Evolutionary conservation across 108 stramenopile genomes (phyloP), one percentile per base, ranked within the genome.

Genomic region (Cyclotella atomus): DNA sequence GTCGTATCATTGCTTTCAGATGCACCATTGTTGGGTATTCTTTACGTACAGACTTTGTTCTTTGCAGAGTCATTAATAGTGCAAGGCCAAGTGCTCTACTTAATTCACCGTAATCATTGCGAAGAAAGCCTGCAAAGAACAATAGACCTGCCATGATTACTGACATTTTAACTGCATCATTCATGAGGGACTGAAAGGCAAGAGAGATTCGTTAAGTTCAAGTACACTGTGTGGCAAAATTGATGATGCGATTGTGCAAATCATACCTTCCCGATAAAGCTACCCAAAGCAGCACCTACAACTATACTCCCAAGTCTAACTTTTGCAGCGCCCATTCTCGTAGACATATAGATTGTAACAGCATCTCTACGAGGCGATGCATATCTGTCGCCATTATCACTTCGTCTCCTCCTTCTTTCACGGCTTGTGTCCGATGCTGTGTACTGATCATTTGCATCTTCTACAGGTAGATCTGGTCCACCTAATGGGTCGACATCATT

Each of bases 101-200:
- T n/a, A 89, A 73, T 67, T 92, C 91, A 41, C 94, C 94, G 50
- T 89, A 89, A 45, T 89, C 65, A 41, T 88, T 90, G 25, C 94
- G 85, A 10, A 90, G 73, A 35, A 84, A 82, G 15, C 80, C 79
- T 33, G 83, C 55, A n/a, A 84, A 28, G 6, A 86, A 56, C 30
- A 88, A 65, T 21, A 80, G 38, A 49, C 65, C 17, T 47, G 79
- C 70, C 59, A 76, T 66, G 16, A 75, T 56, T 5, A 68, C 49
- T 20, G 65, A 75, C 63, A 83, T 53, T 45, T 35, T 14, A 7
- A 55, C 41, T 44, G 83, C 60, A 68, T 61, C 65, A 34, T 85
- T 79, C 45, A 86, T 50, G 17, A 78, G 65, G 17, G 81, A 82
- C 76, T 81, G 59, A 29, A n/a, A n/a, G n/a, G 17, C 38, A 23